These are phyloP conservation scores for Tetratostichococcus sp. DNA, from an alignment of 139 green algal species.

Conservation along the genomic window DNA sequence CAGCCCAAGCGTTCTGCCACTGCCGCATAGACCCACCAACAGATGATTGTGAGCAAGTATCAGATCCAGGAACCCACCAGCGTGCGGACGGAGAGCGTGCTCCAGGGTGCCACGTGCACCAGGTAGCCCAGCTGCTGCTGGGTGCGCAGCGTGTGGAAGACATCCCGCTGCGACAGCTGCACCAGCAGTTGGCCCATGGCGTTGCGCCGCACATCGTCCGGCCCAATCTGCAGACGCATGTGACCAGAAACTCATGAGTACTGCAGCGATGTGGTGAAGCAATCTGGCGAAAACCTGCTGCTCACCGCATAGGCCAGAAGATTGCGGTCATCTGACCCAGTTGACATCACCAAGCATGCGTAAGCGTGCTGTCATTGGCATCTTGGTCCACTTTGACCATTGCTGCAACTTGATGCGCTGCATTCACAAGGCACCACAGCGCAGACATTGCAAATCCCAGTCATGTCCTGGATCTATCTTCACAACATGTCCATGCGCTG, in stretches of 20 bases:
- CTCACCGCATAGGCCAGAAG: background rate
- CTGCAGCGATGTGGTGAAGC: background rate
- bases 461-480: too few species aligned
- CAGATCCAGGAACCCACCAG: background rate
- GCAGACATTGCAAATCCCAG: background rate
- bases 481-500: too few species aligned
- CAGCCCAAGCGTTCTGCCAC: too few species aligned
- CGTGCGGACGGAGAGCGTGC: constrained; percentile 12
- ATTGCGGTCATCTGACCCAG: background rate
- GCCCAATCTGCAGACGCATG: constrained; percentile 48
- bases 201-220: constrained; percentile 63
- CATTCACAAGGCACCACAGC: background rate
- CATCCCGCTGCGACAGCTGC: constrained; percentile 70
- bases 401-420: too few species aligned
- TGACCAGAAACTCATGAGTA: background rate
- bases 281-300: background rate
- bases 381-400: background rate
- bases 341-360: background rate
- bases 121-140: constrained; percentile 79
- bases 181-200: constrained; percentile 71
- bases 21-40: too few species aligned
- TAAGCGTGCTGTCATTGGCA: background rate
- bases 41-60: background rate
- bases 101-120: constrained; percentile 24
- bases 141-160: constrained; percentile 82